Base-by-base conservation (phyloP, 2,329 filamentous ascomycete genomes). In the Penicillium italicum region DNA sequence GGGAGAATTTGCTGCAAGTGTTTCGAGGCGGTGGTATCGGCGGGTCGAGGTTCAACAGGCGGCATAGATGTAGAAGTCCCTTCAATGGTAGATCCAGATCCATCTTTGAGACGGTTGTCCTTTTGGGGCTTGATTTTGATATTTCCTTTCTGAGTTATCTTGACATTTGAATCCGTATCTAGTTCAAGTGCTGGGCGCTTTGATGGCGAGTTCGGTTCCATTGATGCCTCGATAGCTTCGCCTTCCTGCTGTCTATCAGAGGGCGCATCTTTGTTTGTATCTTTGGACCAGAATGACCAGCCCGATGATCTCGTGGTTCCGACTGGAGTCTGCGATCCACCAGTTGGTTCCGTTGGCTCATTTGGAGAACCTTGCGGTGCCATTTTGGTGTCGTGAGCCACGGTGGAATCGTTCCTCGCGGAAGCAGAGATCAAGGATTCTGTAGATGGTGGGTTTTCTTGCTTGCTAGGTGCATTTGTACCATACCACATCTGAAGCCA, bases 401-500 rank as follows among this genome's bases (percentile, higher is more conserved):
- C 30, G 37, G 53, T 36, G 16, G 49, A 43, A 36, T 63, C 40
- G 7, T 62, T 22, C 36, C 57, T 47, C 43, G 57, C 47, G 9
- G 57, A 41, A 31, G 50, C 26, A 11, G 57, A 22, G 11, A 53
- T 54, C 20, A 52, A 45, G 14, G 58, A 41, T 20, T 63, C 58
- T 42, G 62, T 52, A 43, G 52, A 45, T 49, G 62, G 40, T 36
- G 68, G 62, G 50, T 72, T 63, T 50, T 58, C 55, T 31, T 62
- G 55, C 45, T 68, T 70, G 26, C 50, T 59, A 24, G 64, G 49
- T 24, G 66, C 58, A 24, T 61, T 60, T 12, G 65, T 61, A 41
- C 71, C 70, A 55, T 71, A 70, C 75, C 72, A 77, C 70, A 78
- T 75, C 55, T 77, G 75, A 54, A 77, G 66, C 76, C 75, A 78